A percentile compares a stretch with the other conserved stretches of the same genome.
phyloP scores from a whole-genome alignment of 306 rosid species.

The Cucumis sativus region DNA sequence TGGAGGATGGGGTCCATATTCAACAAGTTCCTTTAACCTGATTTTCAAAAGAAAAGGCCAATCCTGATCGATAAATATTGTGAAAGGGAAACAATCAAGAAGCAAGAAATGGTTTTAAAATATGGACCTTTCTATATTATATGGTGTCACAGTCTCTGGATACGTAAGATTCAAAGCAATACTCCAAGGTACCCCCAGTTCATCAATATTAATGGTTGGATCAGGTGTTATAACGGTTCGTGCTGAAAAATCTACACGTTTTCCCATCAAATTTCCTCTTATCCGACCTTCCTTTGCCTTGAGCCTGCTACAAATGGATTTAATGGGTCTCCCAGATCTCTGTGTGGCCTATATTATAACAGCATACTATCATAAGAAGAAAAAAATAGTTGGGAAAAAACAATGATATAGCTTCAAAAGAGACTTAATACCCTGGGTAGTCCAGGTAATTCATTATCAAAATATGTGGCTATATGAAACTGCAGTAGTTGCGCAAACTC shows the following conservation, averaged over 20 bases:
- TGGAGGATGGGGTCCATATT: conserved; percentile 97
- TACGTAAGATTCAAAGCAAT: conserved; percentile 92
- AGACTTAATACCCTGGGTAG: conserved; percentile 64
- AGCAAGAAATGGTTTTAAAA: background rate
- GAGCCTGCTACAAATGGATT: conserved; percentile 96
- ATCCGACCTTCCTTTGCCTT: conserved; percentile 99
- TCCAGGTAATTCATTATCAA: conserved; percentile 95
- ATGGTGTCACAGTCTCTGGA: conserved; percentile 98
- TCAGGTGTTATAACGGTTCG: conserved; percentile 97
- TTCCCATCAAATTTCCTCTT: conserved; percentile 98
- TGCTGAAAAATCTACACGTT: conserved; percentile 96
- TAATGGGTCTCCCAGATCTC: conserved; percentile 96
- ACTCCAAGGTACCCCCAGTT: conserved; percentile 98
- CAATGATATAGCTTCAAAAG: background rate
- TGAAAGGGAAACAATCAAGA: background rate
- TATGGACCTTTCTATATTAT: conserved; percentile 82
- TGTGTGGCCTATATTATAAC: conserved; percentile 66
- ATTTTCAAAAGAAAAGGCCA: conserved; percentile 1
- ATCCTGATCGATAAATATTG: background rate
- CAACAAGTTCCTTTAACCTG: conserved; percentile 96
- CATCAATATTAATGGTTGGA: conserved; percentile 86
- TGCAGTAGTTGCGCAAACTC: conserved; percentile 96
- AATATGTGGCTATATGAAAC: conserved; percentile 93
- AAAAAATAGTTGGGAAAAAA: background rate
- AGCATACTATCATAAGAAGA: background rate